A percentile compares a stretch with the other conserved stretches of the same genome.
phyloP scores from a whole-genome alignment of 352 stramenopile genomes.

The Plasmopara muralis region DNA sequence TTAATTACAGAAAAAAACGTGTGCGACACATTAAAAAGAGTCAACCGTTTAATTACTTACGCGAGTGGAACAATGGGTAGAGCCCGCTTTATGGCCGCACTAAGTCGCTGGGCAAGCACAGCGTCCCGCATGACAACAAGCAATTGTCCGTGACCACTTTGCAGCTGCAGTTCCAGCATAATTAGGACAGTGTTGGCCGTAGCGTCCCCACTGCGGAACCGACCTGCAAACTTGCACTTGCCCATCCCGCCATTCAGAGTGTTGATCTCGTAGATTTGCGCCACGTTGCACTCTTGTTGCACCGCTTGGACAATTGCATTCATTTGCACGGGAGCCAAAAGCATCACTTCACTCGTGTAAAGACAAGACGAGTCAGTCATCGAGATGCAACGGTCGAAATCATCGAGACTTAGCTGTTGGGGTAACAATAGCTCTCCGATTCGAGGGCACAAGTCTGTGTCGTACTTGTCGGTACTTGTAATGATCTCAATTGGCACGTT shows the following conservation, averaged over 20 bases:
- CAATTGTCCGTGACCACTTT: slow-evolving; percentile 54
- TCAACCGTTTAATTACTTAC: neutral
- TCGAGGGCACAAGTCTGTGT: slow-evolving; percentile 53
- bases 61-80: slow-evolving; percentile 20
- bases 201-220: slow-evolving; percentile 36
- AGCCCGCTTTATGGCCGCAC: slow-evolving; percentile 43
- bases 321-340: slow-evolving; percentile 45
- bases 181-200: slow-evolving; percentile 48
- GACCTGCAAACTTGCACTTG: slow-evolving; percentile 67
- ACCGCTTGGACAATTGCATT: slow-evolving; percentile 42
- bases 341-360: slow-evolving; percentile 52
- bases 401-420: slow-evolving; percentile 64
- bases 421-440: slow-evolving; percentile 62
- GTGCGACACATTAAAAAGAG: slow-evolving; percentile 2
- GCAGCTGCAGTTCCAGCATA: slow-evolving; percentile 52
- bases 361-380: slow-evolving; percentile 45
- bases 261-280: slow-evolving; percentile 75
- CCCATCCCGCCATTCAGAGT: slow-evolving; percentile 48
- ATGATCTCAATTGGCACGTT: slow-evolving; percentile 57
- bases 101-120: slow-evolving; percentile 46
- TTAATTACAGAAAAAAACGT: slow-evolving; percentile 6
- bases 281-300: slow-evolving; percentile 53
- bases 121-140: slow-evolving; percentile 51
- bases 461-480: slow-evolving; percentile 42
- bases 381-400: slow-evolving; percentile 64